Conservation (phyloP, 768 basidiomycete genomes). For the Tremella fuciformis region DNA sequence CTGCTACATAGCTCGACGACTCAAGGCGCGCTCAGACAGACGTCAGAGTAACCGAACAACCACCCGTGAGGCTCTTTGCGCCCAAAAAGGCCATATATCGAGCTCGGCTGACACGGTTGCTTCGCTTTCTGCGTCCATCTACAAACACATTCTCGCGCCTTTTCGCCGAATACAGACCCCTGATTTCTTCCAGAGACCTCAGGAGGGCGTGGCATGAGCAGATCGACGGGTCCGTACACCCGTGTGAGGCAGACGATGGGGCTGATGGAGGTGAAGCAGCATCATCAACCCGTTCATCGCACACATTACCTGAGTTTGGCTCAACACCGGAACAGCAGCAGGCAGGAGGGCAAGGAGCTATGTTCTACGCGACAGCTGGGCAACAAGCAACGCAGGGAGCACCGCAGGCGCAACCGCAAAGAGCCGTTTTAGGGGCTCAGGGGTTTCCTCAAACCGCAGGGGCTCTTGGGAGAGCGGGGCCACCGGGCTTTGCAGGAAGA, state of each 20-base stretch:
- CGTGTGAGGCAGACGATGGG: not conserved
- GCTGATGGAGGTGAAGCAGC: slow-evolving; percentile 1
- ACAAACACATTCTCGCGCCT: not conserved
- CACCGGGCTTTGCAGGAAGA: slow-evolving; percentile 41
- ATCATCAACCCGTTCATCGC: not conserved
- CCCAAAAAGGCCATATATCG: not conserved
- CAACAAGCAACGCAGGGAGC: slow-evolving; percentile 32
- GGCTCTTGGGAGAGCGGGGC: slow-evolving; percentile 31
- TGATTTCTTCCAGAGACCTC: not conserved
- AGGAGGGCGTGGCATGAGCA: too few species aligned
- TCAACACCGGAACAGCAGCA: slow-evolving; percentile 6
- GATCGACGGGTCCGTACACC: not conserved
- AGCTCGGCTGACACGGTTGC: slow-evolving; percentile 7
- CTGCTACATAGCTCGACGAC: slow-evolving; percentile 3
- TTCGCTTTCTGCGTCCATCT: not conserved
- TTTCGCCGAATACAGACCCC: not conserved
- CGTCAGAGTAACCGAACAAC: not conserved
- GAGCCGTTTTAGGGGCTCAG: slow-evolving; percentile 15
- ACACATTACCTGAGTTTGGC: slow-evolving; percentile 52
- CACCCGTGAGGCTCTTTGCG: not conserved
- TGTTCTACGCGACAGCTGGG: slow-evolving; percentile 47
- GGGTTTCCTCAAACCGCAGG: slow-evolving; percentile 26
- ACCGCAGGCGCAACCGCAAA: slow-evolving; percentile 8
- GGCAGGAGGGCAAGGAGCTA: slow-evolving; percentile 8
- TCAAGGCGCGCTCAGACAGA: not conserved